Evolutionary conservation across 83 land plant genomes (phyloP).

Genomic region (Diphasiastrum complanatum): DNA sequence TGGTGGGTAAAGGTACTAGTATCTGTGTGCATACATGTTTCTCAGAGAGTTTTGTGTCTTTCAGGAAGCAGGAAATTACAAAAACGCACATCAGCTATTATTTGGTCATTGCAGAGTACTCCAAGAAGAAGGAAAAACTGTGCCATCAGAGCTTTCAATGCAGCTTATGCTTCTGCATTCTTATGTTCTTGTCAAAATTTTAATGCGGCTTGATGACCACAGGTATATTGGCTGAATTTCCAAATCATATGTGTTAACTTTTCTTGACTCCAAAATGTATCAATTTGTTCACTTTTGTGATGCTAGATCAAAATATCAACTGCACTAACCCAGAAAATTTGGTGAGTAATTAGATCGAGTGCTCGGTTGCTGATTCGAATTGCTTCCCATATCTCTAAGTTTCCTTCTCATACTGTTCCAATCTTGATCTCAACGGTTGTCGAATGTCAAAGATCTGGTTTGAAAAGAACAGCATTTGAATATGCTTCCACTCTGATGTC

Average conservation of each 20-base stretch:
- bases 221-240: conserved; percentile 19
- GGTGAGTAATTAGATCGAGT: conserved; percentile 20
- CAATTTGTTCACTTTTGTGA: not conserved
- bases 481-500: conserved; percentile 34
- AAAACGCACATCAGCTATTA: conserved; percentile 31
- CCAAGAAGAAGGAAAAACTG: not conserved
- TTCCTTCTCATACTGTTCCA: conserved; percentile 39
- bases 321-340: not conserved
- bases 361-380: conserved; percentile 31
- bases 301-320: not conserved
- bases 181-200: conserved; percentile 30
- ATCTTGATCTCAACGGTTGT: conserved; percentile 37
- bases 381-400: conserved; percentile 27
- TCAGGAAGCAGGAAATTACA: conserved; percentile 37
- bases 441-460: conserved; percentile 36
- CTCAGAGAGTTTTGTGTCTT: not conserved
- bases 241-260: not conserved
- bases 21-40: not conserved
- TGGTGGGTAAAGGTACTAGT: no score
- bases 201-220: conserved; percentile 32
- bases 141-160: conserved; percentile 19
- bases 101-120: conserved; percentile 24
- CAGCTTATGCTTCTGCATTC: conserved; percentile 37
- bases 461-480: conserved; percentile 31
- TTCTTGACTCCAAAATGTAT: not conserved